Evolutionary conservation across 1,284 basidiomycete genomes (phyloP).

Genomic region (Sparassis latifolia): DNA sequence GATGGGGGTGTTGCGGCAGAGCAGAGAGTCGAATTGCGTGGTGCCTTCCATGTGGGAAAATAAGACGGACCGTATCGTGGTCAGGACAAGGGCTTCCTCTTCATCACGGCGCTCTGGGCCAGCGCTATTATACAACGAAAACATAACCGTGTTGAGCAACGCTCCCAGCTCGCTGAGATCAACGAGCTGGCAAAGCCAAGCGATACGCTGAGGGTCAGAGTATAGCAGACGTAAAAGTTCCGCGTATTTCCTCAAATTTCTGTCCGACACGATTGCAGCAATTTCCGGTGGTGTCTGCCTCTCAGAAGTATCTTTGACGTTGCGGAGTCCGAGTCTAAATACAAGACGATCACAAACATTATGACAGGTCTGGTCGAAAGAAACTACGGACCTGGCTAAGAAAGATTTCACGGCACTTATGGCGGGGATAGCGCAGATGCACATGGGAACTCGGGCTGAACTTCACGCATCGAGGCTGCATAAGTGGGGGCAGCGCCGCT

Average conservation of each 20-base stretch:
- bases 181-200: constrained; percentile 94
- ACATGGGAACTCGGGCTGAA: too few relatives aligned
- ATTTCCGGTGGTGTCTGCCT: too few relatives aligned
- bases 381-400: too few relatives aligned
- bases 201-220: constrained; percentile 95
- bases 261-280: constrained; percentile 38
- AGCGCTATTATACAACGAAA: constrained; percentile 99
- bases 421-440: too few relatives aligned
- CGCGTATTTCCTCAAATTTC: constrained; percentile 91
- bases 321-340: too few relatives aligned
- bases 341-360: too few relatives aligned
- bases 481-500: too few relatives aligned
- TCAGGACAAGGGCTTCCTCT: constrained; percentile 96
- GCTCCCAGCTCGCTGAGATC: constrained; percentile 97
- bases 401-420: too few relatives aligned
- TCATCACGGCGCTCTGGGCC: constrained; percentile 75
- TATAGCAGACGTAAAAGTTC: constrained; percentile 99
- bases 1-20: constrained; percentile 97
- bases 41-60: constrained; percentile 98
- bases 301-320: too few relatives aligned
- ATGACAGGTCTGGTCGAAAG: too few relatives aligned
- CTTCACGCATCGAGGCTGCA: too few relatives aligned
- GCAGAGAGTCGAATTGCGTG: constrained; percentile 94
- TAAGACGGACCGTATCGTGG: constrained; percentile 98
- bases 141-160: constrained; percentile 99